Base-by-base conservation (phyloP, 2,329 filamentous ascomycete species). In the Pseudogymnoascus sp. region DNA sequence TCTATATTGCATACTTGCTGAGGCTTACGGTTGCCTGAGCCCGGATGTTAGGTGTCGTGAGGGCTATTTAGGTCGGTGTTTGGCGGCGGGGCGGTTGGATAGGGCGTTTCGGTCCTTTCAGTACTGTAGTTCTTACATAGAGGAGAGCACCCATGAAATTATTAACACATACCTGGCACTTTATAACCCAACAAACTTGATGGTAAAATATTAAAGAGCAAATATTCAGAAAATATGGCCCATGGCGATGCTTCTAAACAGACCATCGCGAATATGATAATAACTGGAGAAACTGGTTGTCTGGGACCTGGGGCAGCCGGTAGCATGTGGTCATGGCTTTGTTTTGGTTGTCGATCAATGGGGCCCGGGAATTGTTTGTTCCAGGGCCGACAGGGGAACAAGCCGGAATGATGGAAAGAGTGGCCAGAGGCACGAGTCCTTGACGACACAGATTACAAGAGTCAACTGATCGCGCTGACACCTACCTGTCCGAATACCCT, bases 371-470 rank as follows among this genome's bases (percentile, higher is more conserved):
- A 54, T 54, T 54, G 9, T 18, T 54, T 54, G 47, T 54, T 54
- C 47, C 47, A 54, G 47, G 28, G 47, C 47, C 33, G 47, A 54
- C 47, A 54, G 47, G 28, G 47, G 47, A 54, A 54, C 47, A 54
- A 33, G 47, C 47, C 47, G 47, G 47, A 54, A 54, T 54, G 47
- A 54, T 54, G 43, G 43, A 33, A 54, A 33, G 43, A 18, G 47
- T 54, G 47, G 47, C 47, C 47, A 54, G 43, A 54, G 43, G 47
- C 47, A 54, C 47, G 47, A 54, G 47, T 25, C 47, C 28, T 18
- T 50, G 43, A 50, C 43, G 43, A 50, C 43, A 18, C 30, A 54
- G 43, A 54, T 54, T 54, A 54, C 25, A 30, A 30, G 43, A 30
- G 43, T 54, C 43, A 54, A 54, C 43, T 54, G 43, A 54, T 54